These are phyloP conservation scores for Salix purpurea DNA, from an alignment of 345 rosid genomes.

Conservation along the genomic window DNA sequence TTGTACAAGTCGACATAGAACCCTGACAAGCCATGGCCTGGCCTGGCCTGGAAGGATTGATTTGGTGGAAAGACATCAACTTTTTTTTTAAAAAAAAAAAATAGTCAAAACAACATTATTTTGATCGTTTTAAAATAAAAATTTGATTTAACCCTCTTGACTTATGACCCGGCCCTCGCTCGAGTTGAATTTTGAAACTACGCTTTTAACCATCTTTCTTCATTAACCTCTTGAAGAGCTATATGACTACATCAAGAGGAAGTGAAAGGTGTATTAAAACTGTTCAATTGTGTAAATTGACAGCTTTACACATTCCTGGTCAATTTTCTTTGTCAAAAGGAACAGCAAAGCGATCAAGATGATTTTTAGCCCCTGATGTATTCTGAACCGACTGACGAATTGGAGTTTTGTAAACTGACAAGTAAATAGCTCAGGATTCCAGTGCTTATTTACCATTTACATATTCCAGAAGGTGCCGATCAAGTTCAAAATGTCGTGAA, in stretches of 20 bases:
- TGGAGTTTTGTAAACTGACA: not conserved
- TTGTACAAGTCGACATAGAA: no score
- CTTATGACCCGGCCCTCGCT: no score
- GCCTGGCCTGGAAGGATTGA: no score
- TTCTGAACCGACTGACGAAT: not conserved
- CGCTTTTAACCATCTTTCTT: no score
- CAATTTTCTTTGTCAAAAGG: not conserved
- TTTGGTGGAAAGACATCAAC: no score
- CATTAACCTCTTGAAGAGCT: no score
- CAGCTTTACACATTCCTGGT: not conserved
- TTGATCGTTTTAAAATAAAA: no score
- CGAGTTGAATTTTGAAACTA: no score
- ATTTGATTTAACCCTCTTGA: no score
- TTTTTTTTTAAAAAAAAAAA: no score
- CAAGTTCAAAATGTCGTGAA: constrained; percentile 70
- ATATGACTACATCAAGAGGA: not conserved
- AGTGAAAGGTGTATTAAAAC: not conserved
- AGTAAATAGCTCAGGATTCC: not conserved
- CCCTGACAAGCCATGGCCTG: no score
- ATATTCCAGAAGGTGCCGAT: constrained; percentile 66
- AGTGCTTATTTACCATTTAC: constrained; percentile 50
- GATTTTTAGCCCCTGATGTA: not conserved
- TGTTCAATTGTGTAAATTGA: not conserved
- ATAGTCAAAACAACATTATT: no score
- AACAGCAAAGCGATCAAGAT: not conserved